Base-by-base conservation (phyloP, 23 red algal genomes). In the Gracilaria gracilis region DNA sequence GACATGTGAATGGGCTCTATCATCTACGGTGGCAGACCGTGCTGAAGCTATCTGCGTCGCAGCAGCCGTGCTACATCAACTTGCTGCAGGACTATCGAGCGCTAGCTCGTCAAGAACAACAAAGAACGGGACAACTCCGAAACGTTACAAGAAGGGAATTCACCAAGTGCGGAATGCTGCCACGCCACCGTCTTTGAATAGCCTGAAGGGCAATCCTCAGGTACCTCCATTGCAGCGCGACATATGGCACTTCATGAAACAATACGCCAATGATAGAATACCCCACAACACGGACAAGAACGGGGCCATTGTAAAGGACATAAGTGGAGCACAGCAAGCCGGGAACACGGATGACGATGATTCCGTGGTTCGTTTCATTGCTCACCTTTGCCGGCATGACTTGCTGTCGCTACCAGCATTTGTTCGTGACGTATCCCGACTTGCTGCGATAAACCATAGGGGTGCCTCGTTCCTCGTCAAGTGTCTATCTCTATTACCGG, bases 201-300 rank as follows among this genome's bases (percentile, higher is more conserved):
- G 12, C n/a, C 39, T 77, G 72, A 77, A 49, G 0, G n/a, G n/a
- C n/a, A 37, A 23, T n/a, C 64, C 33, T 69, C 72, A 39, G 9
- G 4, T n/a, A n/a, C 87, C 75, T 23, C 61, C 87, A 32, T 67
- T 91, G 55, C 87, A 91, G n/a, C 87, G 75, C 34, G 87, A 91
- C n/a, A 81, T 91, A 53, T 91, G 87, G 87, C 57, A 81, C 24
- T 91, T 70, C 40, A 28, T 91, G 37, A 91, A 91, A 23, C 55
- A 91, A 7, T 80, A 80, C 53, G 55, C 76, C 29, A 66, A 67
- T 33, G 40, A 49, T 51, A 77, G 46, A 77, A 51, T 77, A 50
- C 72, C 79, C 25, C 55, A 66, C 0, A 57, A 36, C 14, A 61
- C 35, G 13, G 57, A 40, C 34, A 83, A 44, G 27, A 47, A 33